Percentiles rank a stretch among this genome's conserved stretches.
Evolutionary conservation across 768 basidiomycete genomes (phyloP).

Genomic region (Kwoniella europaea): DNA sequence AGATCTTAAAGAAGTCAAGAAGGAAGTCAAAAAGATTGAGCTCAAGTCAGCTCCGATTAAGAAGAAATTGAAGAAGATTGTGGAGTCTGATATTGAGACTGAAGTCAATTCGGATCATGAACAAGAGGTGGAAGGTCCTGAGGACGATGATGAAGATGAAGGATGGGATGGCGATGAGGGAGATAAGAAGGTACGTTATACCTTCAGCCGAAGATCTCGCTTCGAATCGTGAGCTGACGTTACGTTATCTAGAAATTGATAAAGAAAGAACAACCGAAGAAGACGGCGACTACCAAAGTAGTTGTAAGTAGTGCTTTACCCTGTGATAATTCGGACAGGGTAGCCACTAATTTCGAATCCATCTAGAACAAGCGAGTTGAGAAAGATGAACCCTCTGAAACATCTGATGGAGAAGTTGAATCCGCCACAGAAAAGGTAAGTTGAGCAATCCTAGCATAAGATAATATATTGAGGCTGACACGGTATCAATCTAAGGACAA

Average conservation of each 20-base stretch:
- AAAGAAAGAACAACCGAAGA: not conserved
- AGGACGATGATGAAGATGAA: conserved; percentile 1
- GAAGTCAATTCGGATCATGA: not conserved
- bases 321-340: not conserved
- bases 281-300: not conserved
- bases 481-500: not conserved
- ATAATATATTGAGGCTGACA: not conserved
- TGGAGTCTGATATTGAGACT: not conserved
- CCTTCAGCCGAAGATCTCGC: not conserved
- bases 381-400: no score
- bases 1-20: not conserved
- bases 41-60: conserved; percentile 1
- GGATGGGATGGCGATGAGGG: not conserved
- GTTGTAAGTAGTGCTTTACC: not conserved
- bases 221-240: not conserved
- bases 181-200: not conserved
- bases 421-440: not conserved
- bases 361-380: not conserved
- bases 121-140: not conserved
- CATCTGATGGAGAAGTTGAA: no score
- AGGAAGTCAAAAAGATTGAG: conserved; percentile 8
- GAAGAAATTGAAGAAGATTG: not conserved
- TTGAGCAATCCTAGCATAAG: not conserved
- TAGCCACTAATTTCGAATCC: not conserved
- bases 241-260: not conserved